Conservation (phyloP, 2,329 filamentous ascomycete species). For the Nannizziopsis barbatae region DNA sequence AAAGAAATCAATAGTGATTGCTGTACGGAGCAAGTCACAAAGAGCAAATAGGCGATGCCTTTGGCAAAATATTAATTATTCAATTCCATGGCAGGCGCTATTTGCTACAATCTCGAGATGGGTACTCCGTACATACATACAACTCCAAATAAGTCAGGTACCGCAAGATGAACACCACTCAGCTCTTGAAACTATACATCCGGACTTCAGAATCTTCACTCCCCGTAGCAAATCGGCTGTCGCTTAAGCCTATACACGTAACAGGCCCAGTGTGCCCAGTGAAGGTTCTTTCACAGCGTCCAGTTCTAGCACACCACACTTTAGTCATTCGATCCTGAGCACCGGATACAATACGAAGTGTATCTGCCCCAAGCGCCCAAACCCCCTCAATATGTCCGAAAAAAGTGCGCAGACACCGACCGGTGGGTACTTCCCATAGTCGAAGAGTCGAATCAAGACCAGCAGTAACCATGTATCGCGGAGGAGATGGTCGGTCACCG, state of each 20-base stretch:
- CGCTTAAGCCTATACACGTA: slow-evolving; percentile 83
- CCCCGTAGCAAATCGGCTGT: slow-evolving; percentile 78
- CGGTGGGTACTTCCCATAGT: slow-evolving; percentile 78
- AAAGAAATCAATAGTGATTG: no score
- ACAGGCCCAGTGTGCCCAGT: slow-evolving; percentile 84
- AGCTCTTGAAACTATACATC: slow-evolving; percentile 39
- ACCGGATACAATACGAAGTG: slow-evolving; percentile 73
- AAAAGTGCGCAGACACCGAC: slow-evolving; percentile 77
- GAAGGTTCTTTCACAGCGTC: slow-evolving; percentile 84
- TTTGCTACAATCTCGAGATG: no score
- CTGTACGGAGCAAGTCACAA: no score
- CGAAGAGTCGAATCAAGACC: slow-evolving; percentile 85
- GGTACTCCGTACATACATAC: no score
- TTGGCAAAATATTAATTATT: no score
- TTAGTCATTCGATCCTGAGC: slow-evolving; percentile 93
- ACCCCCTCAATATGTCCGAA: slow-evolving; percentile 95
- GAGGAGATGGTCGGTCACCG: slow-evolving; percentile 57
- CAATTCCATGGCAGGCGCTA: no score
- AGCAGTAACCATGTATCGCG: slow-evolving; percentile 84
- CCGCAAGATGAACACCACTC: not conserved
- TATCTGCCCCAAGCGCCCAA: slow-evolving; percentile 85
- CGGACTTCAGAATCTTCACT: slow-evolving; percentile 88
- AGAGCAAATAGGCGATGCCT: no score
- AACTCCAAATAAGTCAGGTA: not conserved
- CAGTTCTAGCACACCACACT: slow-evolving; percentile 84